Conservation (phyloP, 345 rosid species). For the Dovyalis caffra region DNA sequence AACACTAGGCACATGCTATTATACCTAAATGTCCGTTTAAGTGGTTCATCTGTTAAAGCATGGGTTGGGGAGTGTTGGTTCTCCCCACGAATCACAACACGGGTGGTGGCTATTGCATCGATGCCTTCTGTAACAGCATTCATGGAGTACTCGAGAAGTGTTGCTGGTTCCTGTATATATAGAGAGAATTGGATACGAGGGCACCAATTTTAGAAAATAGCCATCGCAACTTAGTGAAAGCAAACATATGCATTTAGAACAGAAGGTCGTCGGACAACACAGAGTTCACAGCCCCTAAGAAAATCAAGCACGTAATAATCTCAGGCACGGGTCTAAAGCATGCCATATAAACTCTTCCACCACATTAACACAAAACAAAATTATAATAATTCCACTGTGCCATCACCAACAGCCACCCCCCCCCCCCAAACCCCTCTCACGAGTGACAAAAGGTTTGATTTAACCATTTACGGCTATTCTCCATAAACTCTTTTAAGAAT, state of each 20-base stretch:
- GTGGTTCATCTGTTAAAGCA: conserved; percentile 57
- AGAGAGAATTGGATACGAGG: background rate
- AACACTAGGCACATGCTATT: background rate
- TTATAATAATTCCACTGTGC: no score
- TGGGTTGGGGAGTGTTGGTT: conserved; percentile 40
- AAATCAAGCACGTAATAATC: background rate
- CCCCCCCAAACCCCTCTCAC: no score
- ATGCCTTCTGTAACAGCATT: conserved; percentile 90
- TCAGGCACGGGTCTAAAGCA: no score
- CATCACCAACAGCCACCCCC: no score
- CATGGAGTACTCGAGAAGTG: conserved; percentile 86
- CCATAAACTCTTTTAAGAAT: no score
- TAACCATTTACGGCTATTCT: no score
- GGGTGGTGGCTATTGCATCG: conserved; percentile 93
- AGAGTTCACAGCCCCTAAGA: background rate
- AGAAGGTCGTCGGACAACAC: background rate
- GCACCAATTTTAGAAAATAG: background rate
- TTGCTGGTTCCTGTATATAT: conserved; percentile 56
- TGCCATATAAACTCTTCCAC: no score
- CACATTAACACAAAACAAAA: no score
- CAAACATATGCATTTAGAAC: background rate
- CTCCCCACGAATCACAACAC: conserved; percentile 82
- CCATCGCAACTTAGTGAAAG: background rate
- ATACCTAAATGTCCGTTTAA: conserved; percentile 75
- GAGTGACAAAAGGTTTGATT: no score